Base-by-base conservation (phyloP, 352 stramenopile genomes). In the Globisporangium iwayamae region DNA sequence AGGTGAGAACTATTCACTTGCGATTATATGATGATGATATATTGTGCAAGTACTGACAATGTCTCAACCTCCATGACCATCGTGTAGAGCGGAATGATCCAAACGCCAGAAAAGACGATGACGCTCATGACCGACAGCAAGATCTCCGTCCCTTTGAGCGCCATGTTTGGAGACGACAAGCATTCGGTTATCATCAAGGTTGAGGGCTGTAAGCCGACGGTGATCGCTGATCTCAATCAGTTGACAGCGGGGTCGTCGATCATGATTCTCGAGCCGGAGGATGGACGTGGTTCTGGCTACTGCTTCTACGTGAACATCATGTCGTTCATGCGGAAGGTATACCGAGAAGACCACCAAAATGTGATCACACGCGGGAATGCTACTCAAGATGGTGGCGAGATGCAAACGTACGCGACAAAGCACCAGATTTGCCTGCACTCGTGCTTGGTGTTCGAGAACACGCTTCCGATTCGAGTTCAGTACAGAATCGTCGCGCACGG, bases 391-490 rank as follows among this genome's bases (percentile, higher is more conserved):
- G 48, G 54, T 30, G 70, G 75, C 0, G 79, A 88, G 41, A 43
- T 85, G 47, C 85, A 93, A 62, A 88, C 81, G 6, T 94, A 96
- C 30, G 87, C 85, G 2, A 93, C 87, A 0, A 96, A 94, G 74
- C 92, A 94, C 62, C 87, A 94, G 70, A 91, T 96, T 45, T 89
- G 70, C 28, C 55, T 96, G 18, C 85, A 94, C 63, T 85, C 88
- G 18, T 94, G 86, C 46, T 67, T 95, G 9, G 79, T 92, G 41
- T 92, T 96, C 57, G 88, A 94, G 58, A 96, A 96, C 64, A 94
- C 88, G 0, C 71, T 96, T 4, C 88, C 88, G 36, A 85, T 95
- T 63, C 83, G 88, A 20, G 83, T 96, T 8, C 83, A 94, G 67
- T 96, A 84, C 75, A 88, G 87, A 62, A 78, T 95, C 8, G 69